Percentiles rank a stretch among this genome's conserved stretches.
phyloP scores from a whole-genome alignment of 2,329 filamentous ascomycete genomes.

The Neopestalotiopsis sp. region DNA sequence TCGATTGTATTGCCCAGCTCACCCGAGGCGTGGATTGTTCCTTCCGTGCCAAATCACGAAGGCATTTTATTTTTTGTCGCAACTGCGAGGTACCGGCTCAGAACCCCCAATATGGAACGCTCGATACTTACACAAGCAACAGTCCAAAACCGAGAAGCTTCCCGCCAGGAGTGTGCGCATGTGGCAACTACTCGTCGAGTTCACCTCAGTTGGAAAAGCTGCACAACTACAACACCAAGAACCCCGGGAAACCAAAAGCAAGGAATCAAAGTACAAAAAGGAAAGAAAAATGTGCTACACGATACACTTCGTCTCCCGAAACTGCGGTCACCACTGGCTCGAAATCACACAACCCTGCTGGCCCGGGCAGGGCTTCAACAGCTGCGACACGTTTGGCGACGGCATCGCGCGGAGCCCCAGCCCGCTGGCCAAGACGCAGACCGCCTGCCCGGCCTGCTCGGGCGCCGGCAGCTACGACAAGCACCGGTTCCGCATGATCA shows the following conservation, averaged over 20 bases:
- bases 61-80: no score
- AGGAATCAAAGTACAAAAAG: not conserved
- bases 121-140: no score
- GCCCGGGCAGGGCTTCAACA: constrained; percentile 56
- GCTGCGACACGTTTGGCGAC: constrained; percentile 50
- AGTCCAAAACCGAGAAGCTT: no score
- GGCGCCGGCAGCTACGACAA: constrained; percentile 50
- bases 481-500: constrained; percentile 53
- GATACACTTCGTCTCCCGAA: constrained; percentile 53
- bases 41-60: no score
- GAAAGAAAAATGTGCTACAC: constrained; percentile 50
- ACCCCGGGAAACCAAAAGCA: not conserved
- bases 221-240: not conserved
- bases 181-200: no score
- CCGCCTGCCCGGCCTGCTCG: constrained; percentile 40
- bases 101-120: no score
- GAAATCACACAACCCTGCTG: constrained; percentile 52
- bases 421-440: constrained; percentile 38
- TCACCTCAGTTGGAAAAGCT: no score
- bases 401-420: constrained; percentile 41
- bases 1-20: no score
- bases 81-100: no score
- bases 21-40: no score
- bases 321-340: constrained; percentile 60
- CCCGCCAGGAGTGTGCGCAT: no score